Conservation (phyloP, 1,139 yeast genomes). For the Diutina mesorugosa region DNA sequence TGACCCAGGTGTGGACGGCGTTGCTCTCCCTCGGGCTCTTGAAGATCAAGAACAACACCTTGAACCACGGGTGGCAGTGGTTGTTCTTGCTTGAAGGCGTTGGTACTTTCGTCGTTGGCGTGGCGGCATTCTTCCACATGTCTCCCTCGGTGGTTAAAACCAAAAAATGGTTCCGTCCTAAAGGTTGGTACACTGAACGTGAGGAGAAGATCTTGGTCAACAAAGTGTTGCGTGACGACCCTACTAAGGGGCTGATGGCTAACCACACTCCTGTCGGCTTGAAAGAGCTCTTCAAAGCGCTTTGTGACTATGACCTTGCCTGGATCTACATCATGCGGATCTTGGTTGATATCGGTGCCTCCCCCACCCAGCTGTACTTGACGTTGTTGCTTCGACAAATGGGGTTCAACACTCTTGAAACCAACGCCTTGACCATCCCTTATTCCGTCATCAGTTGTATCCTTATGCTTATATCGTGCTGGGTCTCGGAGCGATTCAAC, state of each 20-base stretch:
- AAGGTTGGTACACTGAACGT: constrained; percentile 53
- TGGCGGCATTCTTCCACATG: not conserved
- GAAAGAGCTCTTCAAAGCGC: constrained; percentile 13
- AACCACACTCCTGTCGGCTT: constrained; percentile 41
- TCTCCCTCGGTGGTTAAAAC: not conserved
- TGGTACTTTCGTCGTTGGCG: constrained; percentile 4
- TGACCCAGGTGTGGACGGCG: constrained; percentile 25
- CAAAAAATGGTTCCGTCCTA: constrained; percentile 26
- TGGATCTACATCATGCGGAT: constrained; percentile 44
- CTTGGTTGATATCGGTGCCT: not conserved
- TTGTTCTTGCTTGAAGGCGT: constrained; percentile 38
- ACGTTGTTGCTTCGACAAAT: not conserved
- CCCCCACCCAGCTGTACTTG: not conserved
- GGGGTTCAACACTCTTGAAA: not conserved
- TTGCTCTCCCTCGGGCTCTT: constrained; percentile 34
- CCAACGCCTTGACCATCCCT: constrained; percentile 1
- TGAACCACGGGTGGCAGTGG: constrained; percentile 31
- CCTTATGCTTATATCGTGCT: not conserved
- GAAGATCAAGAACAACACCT: constrained; percentile 12
- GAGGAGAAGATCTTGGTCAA: constrained; percentile 55
- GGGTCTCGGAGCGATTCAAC: not conserved
- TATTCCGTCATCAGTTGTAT: not conserved
- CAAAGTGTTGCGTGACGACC: constrained; percentile 53
- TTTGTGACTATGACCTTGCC: constrained; percentile 43
- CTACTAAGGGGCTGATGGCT: constrained; percentile 57